Conservation (phyloP, 2,329 filamentous ascomycete genomes). For the Blumeria hordei region DNA sequence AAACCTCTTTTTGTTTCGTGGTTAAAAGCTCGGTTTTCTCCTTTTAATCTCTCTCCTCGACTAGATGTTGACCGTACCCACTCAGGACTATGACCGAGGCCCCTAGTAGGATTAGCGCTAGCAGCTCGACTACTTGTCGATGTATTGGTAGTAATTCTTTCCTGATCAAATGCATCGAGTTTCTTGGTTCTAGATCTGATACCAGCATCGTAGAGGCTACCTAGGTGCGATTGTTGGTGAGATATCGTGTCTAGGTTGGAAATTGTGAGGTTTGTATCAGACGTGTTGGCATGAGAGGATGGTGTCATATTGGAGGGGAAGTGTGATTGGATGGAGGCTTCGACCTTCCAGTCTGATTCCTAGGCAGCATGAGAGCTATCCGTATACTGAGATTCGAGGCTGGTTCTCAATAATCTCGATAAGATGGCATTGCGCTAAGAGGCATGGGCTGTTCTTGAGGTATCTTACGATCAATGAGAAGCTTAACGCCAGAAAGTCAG, state of each 20-base stretch:
- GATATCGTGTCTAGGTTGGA: background rate
- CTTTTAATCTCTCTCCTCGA: background rate
- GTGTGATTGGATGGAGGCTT: background rate
- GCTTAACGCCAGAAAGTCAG: background rate
- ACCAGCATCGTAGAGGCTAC: slow-evolving; percentile 4
- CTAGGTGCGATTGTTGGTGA: background rate
- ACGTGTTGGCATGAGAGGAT: background rate
- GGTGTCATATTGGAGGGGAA: background rate
- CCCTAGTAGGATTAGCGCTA: slow-evolving; percentile 25
- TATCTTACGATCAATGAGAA: background rate
- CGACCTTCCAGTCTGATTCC: background rate
- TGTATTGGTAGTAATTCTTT: slow-evolving; percentile 14
- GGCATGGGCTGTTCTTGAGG: background rate
- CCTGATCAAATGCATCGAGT: slow-evolving; percentile 9
- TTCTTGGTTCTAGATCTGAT: slow-evolving; percentile 13
- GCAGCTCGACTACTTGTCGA: slow-evolving; percentile 20
- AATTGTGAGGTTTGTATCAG: background rate
- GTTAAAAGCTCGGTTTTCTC: background rate
- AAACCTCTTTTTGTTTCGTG: slow-evolving; percentile 1
- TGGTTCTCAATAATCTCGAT: background rate
- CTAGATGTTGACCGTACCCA: slow-evolving; percentile 1
- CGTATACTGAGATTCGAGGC: background rate
- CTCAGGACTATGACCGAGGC: slow-evolving; percentile 11
- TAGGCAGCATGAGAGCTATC: background rate
- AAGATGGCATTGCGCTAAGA: background rate